Conservation (phyloP, 345 rosid species). For the Psidium guajava region DNA sequence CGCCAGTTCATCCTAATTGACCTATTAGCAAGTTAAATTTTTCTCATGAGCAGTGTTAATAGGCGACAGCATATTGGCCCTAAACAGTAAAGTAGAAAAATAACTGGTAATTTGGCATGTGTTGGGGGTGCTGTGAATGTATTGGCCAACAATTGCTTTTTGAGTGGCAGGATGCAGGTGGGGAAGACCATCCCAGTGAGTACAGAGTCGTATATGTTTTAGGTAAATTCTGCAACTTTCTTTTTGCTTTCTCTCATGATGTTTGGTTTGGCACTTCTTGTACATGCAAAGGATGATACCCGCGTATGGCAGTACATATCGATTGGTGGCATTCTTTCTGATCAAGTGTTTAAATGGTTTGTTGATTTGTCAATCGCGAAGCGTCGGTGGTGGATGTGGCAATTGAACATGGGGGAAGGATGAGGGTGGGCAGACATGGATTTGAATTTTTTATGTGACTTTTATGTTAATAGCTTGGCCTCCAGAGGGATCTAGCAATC, state of each 20-base stretch:
- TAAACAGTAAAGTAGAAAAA: neutral
- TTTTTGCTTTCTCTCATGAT: neutral
- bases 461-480: neutral
- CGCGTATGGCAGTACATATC: neutral
- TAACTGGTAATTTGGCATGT: neutral
- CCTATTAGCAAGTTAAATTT: neutral
- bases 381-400: neutral
- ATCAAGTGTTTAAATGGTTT: neutral
- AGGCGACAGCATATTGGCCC: neutral
- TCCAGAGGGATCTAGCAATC: neutral
- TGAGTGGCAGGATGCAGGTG: constrained; percentile 1
- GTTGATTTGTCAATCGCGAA: neutral
- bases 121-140: neutral
- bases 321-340: neutral
- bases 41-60: neutral
- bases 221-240: neutral
- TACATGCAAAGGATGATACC: neutral
- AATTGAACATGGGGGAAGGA: neutral
- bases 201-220: constrained; percentile 2
- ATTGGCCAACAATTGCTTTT: neutral
- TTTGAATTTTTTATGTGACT: neutral
- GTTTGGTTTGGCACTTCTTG: neutral
- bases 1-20: neutral
- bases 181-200: neutral
- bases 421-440: neutral